These are phyloP conservation scores for Allium fistulosum DNA, from an alignment of 106 monocot species.

Conservation along the genomic window DNA sequence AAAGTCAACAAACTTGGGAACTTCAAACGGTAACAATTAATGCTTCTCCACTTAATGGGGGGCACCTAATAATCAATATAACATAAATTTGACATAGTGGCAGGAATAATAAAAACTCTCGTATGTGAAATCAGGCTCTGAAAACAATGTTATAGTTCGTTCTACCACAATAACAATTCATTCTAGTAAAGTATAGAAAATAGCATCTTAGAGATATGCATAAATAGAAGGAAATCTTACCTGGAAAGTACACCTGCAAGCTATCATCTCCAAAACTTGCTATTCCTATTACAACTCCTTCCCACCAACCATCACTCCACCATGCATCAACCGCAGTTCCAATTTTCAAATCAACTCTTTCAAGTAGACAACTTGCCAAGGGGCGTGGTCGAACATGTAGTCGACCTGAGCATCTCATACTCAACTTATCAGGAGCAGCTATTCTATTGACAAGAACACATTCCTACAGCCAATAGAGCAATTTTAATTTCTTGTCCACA, in stretches of 20 bases:
- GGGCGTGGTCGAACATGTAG: conserved; percentile 61
- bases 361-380: conserved; percentile 16
- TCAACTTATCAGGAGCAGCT: conserved; percentile 68
- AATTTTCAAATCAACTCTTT: conserved; percentile 23
- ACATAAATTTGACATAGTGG: too few relatives aligned
- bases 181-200: too few relatives aligned
- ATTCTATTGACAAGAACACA: conserved; percentile 58
- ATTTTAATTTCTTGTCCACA: too few relatives aligned
- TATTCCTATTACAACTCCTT: conserved; percentile 63
- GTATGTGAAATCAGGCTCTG: too few relatives aligned
- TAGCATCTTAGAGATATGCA: too few relatives aligned
- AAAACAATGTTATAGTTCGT: too few relatives aligned
- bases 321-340: conserved; percentile 78
- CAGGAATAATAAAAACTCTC: too few relatives aligned
- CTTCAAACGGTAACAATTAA: too few relatives aligned
- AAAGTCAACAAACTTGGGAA: too few relatives aligned
- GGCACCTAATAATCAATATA: too few relatives aligned
- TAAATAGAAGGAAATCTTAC: conserved; percentile 13
- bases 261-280: conserved; percentile 33
- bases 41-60: too few relatives aligned
- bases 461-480: conserved; percentile 37
- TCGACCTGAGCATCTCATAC: conserved; percentile 57
- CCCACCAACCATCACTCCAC: conserved; percentile 98
- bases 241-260: conserved; percentile 81
- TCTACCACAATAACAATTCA: too few relatives aligned